Evolutionary conservation across 768 basidiomycete species (phyloP), one percentile per base, ranked within the genome.

Genomic region (Rhizopogon vulgaris): DNA sequence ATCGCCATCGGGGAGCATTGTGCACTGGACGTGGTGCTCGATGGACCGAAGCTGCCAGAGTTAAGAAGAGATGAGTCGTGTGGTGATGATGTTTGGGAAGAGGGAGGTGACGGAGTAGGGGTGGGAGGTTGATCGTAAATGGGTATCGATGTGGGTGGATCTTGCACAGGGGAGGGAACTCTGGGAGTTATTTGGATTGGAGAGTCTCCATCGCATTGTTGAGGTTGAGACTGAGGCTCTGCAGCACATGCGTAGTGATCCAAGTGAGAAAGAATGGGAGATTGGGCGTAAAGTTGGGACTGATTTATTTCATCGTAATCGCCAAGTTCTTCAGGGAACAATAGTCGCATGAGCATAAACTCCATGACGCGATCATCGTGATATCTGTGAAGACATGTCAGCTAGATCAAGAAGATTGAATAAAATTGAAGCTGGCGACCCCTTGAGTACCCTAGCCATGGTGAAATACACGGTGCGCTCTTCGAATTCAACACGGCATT

Each of bases 401-500:
- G 11, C n/a, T 51, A 17, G 37, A 41, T 55, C 34, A 47, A 38
- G 42, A 39, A 30, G 15, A 47, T 52, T 24, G 30, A n/a, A 51
- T 25, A 25, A 27, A 40, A 32, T 39, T 10, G 39, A 27, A 27
- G 74, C 78, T 69, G 62, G 79, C 78, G 74, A 71, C 53, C 71
- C 73, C 30, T 70, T 63, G 18, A 85, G 57, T 27, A 82, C 75
- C 61, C 80, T 83, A 1, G 85, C 85, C 84, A 87, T 87, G 0
- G 82, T 84, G 59, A 88, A 86, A 65, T 78, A 88, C 34, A 87
- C 85, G 0, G 81, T 79, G 52, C 81, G 70, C 56, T 81, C 77
- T 38, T 86, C 84, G 60, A 86, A 87, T 60, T 87, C 86, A 15
- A 88, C 85, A 8, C 85, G 69, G 57, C 86, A 87, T 59, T 88